Evolutionary conservation across 192 early-diverging fungal genomes (phyloP).

Genomic region (Linnemannia schmuckeri): DNA sequence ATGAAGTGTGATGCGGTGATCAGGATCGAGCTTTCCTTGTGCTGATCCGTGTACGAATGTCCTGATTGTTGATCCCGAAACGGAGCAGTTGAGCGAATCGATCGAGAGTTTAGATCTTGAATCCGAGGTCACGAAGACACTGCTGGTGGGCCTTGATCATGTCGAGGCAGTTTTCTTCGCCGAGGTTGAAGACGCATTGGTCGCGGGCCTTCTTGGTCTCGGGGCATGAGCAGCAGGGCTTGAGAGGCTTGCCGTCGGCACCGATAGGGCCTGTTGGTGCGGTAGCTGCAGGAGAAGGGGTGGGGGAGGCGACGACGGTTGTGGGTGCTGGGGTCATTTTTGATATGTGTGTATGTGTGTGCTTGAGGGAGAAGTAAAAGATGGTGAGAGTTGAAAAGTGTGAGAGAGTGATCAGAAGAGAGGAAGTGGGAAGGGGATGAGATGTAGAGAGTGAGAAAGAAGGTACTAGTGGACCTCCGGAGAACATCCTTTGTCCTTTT

Average conservation of each 20-base stretch:
- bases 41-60: neutral
- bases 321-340: conserved; percentile 10
- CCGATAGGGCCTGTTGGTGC: conserved; percentile 44
- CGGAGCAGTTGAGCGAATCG: too few species aligned
- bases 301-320: neutral
- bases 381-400: neutral
- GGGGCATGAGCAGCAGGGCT: conserved; percentile 97
- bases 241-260: conserved; percentile 71
- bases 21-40: neutral
- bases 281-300: neutral
- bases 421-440: neutral
- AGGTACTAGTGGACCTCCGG: neutral
- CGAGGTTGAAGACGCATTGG: conserved; percentile 87
- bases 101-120: conserved; percentile 77
- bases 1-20: neutral
- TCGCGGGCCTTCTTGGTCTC: conserved; percentile 94
- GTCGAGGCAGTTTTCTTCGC: conserved; percentile 91
- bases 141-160: conserved; percentile 88
- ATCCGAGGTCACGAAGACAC: conserved; percentile 95
- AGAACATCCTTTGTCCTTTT: neutral
- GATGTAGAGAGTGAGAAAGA: neutral
- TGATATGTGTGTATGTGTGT: neutral
- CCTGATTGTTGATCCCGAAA: neutral
- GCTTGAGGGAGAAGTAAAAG: neutral
- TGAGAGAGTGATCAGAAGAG: neutral